Conservation (phyloP, 805 yeast genomes). For the Candida hungchunana region DNA sequence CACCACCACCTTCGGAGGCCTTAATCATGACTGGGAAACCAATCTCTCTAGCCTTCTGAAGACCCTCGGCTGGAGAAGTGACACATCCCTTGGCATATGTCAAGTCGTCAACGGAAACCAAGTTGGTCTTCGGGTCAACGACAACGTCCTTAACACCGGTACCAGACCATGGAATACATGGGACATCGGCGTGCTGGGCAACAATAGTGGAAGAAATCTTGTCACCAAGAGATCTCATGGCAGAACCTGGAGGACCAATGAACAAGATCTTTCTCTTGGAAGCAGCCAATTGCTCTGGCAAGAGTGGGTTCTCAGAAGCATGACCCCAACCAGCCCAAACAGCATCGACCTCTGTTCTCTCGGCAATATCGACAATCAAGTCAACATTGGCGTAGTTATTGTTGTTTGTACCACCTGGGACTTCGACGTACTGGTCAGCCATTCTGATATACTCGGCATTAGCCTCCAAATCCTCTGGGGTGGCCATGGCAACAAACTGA, state of each 20-base stretch:
- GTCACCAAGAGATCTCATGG: conserved; percentile 99
- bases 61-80: conserved; percentile 81
- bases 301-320: conserved; percentile 95
- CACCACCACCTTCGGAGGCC: conserved; percentile 99
- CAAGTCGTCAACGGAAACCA: conserved; percentile 85
- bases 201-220: conserved; percentile 97
- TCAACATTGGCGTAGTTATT: conserved; percentile 98
- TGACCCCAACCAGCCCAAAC: conserved; percentile 99
- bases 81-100: conserved; percentile 89
- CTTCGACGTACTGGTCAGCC: conserved; percentile 98
- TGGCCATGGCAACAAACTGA: conserved; percentile 96
- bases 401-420: conserved; percentile 98
- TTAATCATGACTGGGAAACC: conserved; percentile 99
- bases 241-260: conserved; percentile 98
- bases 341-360: conserved; percentile 93
- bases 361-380: conserved; percentile 94
- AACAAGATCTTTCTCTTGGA: conserved; percentile 87
- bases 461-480: conserved; percentile 97
- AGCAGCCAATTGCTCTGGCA: conserved; percentile 93
- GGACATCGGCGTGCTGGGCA: conserved; percentile 97
- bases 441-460: conserved; percentile 97
- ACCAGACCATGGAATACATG: conserved; percentile 99
- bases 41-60: conserved; percentile 74
- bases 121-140: conserved; percentile 61
- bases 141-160: conserved; percentile 87